Conservation (phyloP, 352 stramenopile species). For the Phytophthora tubulina region DNA sequence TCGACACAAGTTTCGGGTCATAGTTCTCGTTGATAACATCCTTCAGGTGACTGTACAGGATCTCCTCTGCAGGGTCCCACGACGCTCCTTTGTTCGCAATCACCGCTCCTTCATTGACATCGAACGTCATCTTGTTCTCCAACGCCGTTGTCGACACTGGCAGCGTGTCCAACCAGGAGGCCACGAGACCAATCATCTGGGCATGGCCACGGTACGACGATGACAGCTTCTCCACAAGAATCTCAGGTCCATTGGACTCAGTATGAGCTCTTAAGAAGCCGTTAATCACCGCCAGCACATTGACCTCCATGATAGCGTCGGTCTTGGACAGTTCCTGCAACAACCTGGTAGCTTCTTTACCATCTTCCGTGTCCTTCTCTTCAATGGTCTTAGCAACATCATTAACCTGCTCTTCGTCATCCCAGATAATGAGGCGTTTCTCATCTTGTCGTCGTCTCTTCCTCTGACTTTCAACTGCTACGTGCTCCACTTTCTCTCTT, state of each 20-base stretch:
- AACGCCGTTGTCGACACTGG: conserved; percentile 65
- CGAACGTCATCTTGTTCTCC: conserved; percentile 82
- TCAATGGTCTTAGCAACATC: conserved; percentile 47
- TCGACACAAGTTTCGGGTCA: conserved; percentile 87
- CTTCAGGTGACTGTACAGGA: conserved; percentile 81
- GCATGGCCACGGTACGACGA: conserved; percentile 88
- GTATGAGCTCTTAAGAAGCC: conserved; percentile 83
- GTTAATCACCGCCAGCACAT: conserved; percentile 86
- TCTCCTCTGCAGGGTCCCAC: conserved; percentile 81
- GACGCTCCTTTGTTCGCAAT: conserved; percentile 73
- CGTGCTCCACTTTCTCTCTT: conserved; percentile 35
- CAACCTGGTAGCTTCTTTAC: conserved; percentile 76
- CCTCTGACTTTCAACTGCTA: conserved; percentile 32
- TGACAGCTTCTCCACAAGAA: conserved; percentile 88
- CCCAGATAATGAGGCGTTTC: conserved; percentile 85
- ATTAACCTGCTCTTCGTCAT: conserved; percentile 67
- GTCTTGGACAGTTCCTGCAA: conserved; percentile 75
- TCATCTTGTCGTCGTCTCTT: conserved; percentile 65
- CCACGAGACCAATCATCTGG: conserved; percentile 89
- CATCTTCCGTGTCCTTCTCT: conserved; percentile 75
- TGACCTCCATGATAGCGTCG: conserved; percentile 87
- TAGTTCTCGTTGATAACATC: conserved; percentile 85
- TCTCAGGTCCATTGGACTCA: conserved; percentile 83
- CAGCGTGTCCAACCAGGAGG: conserved; percentile 81
- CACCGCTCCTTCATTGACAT: conserved; percentile 72